These are phyloP conservation scores for Hygrophorus russula DNA, from an alignment of 768 basidiomycete genomes.

Conservation along the genomic window DNA sequence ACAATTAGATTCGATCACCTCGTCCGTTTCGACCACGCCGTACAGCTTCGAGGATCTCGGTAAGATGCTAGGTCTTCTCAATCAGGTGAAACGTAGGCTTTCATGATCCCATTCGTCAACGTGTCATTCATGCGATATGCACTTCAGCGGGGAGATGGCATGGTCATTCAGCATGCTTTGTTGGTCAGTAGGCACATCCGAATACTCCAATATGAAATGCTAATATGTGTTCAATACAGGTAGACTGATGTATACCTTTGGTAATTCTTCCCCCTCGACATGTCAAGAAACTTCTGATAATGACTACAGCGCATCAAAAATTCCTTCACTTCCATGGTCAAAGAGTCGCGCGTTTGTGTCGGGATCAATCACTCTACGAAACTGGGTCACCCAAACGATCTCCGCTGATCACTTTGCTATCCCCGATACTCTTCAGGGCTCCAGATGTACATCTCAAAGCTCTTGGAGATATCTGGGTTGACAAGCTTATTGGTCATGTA, in stretches of 20 bases:
- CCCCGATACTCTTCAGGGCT: slow-evolving; percentile 37
- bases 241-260: slow-evolving; percentile 31
- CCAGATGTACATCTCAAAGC: no score
- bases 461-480: no score
- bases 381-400: no score
- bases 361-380: slow-evolving; percentile 30
- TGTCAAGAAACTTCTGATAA: neutral
- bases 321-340: no score
- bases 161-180: slow-evolving; percentile 18
- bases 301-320: slow-evolving; percentile 20
- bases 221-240: slow-evolving; percentile 14
- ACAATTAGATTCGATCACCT: slow-evolving; percentile 27
- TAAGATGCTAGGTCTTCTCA: slow-evolving; percentile 23
- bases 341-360: slow-evolving; percentile 36
- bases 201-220: no score
- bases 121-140: neutral
- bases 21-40: slow-evolving; percentile 26
- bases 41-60: slow-evolving; percentile 24
- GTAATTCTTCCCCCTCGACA: slow-evolving; percentile 14
- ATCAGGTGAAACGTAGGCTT: slow-evolving; percentile 24
- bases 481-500: slow-evolving; percentile 27
- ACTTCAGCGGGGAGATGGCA: neutral
- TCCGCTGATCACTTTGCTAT: slow-evolving; percentile 26
- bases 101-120: neutral
- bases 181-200: neutral